Evolutionary conservation across 1,284 basidiomycete species (phyloP).

Genomic region (Irpex sp.): DNA sequence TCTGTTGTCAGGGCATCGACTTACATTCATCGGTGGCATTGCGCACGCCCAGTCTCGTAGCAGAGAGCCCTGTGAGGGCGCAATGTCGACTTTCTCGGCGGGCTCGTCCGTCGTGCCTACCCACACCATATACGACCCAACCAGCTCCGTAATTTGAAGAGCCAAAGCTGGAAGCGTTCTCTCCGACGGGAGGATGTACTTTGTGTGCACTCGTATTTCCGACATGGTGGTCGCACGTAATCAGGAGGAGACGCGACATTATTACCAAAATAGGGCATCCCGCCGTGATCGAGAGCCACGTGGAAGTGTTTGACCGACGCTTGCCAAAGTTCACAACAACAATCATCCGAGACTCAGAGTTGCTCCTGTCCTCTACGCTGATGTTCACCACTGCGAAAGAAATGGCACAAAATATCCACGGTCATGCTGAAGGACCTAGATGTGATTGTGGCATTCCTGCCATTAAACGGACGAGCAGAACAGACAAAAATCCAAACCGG

Average conservation of each 20-base stretch:
- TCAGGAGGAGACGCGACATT: neutral
- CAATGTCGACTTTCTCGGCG: conserved; percentile 45
- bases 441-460: neutral
- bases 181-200: conserved; percentile 43
- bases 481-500: neutral
- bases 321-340: neutral
- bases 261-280: neutral
- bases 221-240: conserved; percentile 5
- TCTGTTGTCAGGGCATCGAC: conserved; percentile 17
- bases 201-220: conserved; percentile 33
- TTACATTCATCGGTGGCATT: conserved; percentile 60
- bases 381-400: neutral
- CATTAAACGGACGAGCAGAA: neutral
- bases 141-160: conserved; percentile 66
- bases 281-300: neutral
- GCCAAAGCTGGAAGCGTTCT: conserved; percentile 55
- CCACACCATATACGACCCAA: conserved; percentile 82
- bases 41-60: conserved; percentile 82
- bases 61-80: conserved; percentile 50
- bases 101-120: conserved; percentile 56
- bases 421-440: neutral
- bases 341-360: neutral
- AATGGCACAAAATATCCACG: neutral
- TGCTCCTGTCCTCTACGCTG: neutral
- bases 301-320: neutral